Evolutionary conservation across 2,329 filamentous ascomycete species (phyloP), one percentile per base, ranked within the genome.

Genomic region (Thermoascus crustaceus): DNA sequence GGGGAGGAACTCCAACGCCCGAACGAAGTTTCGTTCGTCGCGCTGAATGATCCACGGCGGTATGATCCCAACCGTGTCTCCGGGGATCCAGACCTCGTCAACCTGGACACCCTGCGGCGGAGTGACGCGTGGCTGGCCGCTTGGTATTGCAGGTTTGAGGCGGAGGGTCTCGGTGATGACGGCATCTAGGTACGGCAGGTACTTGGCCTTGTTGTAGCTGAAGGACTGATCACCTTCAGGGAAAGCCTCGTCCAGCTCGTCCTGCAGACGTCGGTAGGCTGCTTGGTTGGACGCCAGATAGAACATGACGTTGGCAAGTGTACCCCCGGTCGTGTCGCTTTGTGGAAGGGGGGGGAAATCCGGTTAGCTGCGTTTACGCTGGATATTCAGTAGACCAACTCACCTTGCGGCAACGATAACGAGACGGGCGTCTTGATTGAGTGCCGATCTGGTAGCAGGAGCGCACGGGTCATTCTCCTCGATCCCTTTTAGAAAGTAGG

Each of bases 141-240:
- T 51, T 2, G 60, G 44, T 0, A 64, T 36, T 0, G 61, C 51
- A 0, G 64, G 60, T n/a, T 62, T 57, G 7, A 69, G 41, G 0
- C 66, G 49, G 30, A 63, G 48, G 0, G 55, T 57, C 37, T 65
- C 61, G 26, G 42, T 55, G 35, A 60, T 53, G 5, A 53, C 33
- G 4, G 45, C 43, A 2, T 50, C 48, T 2, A 55, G 16, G 30
- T 55, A 56, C 3, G 46, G 44, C 6, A 55, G 26, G 13, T 50
- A 7, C n/a, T 32, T 30, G 4, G 30, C 23, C 30, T 41, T 23
- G 19, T 41, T 35, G 18, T 41, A 41, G 10, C 21, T 38, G 22
- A 38, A 38, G 2, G 35, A 19, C 11, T 38, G 17, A 7, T 32
- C 5, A 17, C 2, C 31, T 3, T 34, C 19, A 6, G 55, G 50